These are phyloP conservation scores for Begonia masoniana DNA, from an alignment of 306 rosid species.

Conservation along the genomic window DNA sequence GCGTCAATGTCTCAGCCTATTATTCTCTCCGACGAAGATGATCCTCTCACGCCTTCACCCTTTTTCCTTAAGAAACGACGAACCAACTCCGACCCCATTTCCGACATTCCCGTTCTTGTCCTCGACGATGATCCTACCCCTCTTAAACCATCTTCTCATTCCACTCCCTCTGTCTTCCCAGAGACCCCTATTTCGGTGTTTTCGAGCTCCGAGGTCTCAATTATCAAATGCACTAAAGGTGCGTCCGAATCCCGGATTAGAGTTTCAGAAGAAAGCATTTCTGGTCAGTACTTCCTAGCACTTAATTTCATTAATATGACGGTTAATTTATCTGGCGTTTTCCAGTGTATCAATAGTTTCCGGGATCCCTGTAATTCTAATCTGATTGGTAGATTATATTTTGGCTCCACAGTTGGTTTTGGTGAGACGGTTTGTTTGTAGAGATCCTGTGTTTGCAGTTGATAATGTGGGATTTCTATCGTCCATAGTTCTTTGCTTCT, in stretches of 20 bases:
- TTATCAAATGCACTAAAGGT: slow-evolving; percentile 42
- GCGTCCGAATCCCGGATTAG: slow-evolving; percentile 14
- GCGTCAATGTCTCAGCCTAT: slow-evolving; percentile 36
- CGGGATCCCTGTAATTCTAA: no score
- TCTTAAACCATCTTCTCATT: slow-evolving; percentile 15
- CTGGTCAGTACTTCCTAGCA: no score
- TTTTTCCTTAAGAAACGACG: slow-evolving; percentile 47
- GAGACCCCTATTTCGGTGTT: slow-evolving; percentile 53
- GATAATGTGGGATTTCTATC: no score
- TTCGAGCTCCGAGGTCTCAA: slow-evolving; percentile 31
- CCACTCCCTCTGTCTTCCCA: slow-evolving; percentile 39
- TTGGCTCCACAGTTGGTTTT: no score
- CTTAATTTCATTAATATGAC: no score
- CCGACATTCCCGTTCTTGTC: slow-evolving; percentile 27
- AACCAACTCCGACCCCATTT: slow-evolving; percentile 23
- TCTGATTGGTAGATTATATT: no score
- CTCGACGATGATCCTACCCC: slow-evolving; percentile 83
- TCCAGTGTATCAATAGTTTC: no score
- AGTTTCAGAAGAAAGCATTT: slow-evolving; percentile 16
- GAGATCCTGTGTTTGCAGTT: no score
- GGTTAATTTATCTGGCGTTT: no score
- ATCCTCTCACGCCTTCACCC: slow-evolving; percentile 33
- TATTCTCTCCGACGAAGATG: slow-evolving; percentile 79
- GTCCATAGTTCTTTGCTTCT: no score
- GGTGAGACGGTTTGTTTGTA: no score